Conservation (phyloP, 78 protist species). For the Capsaspora owczarzaki region DNA sequence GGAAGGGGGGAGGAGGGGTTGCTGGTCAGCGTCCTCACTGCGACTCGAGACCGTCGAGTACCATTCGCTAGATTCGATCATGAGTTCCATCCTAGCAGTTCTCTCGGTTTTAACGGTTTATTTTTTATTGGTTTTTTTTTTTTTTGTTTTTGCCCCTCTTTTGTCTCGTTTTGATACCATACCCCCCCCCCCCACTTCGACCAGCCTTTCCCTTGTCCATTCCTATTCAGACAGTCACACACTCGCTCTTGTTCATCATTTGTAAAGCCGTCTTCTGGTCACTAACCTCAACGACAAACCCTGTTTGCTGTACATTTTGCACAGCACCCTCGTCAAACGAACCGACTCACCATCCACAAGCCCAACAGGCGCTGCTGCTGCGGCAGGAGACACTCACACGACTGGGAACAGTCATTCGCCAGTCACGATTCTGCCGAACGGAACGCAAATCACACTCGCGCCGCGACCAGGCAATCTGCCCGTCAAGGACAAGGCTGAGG, state of each 20-base stretch:
- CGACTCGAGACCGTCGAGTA: too few species aligned
- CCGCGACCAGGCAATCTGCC: slow-evolving; percentile 12
- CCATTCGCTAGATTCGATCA: too few species aligned
- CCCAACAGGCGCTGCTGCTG: not conserved
- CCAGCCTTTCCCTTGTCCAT: too few species aligned
- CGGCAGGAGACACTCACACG: not conserved
- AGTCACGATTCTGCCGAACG: too few species aligned
- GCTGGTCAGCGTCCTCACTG: too few species aligned
- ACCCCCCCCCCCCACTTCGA: too few species aligned
- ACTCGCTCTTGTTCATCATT: too few species aligned
- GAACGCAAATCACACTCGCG: too few species aligned
- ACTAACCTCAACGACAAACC: not conserved
- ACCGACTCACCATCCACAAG: not conserved
- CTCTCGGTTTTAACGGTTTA: not conserved
- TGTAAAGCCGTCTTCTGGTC: not conserved
- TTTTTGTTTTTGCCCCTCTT: not conserved
- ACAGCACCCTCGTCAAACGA: not conserved
- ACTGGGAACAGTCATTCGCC: too few species aligned
- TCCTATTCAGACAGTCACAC: too few species aligned
- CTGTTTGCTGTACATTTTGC: too few species aligned
- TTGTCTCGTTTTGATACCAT: not conserved
- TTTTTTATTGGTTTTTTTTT: not conserved
- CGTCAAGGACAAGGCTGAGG: slow-evolving; percentile 3
- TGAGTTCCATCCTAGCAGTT: not conserved
- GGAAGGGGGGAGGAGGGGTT: too few species aligned